Base-by-base conservation (phyloP, 805 yeast genomes). In the Lipomyces oligophaga region DNA sequence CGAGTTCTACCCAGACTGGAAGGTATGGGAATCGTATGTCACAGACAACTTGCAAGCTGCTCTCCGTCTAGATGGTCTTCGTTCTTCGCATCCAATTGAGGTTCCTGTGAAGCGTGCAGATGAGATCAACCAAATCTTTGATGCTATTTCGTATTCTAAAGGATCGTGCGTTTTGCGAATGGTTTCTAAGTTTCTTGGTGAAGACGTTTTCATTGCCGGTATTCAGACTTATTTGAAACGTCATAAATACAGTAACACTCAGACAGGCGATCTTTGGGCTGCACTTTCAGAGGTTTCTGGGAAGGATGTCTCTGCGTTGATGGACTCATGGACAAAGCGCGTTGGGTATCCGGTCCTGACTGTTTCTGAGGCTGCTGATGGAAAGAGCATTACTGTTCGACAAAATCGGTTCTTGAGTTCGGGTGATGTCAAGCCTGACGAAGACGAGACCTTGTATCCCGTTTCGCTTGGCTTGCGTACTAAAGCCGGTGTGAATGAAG, bases 81-180 rank as follows among this genome's bases (percentile, higher is more conserved):
- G 94, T 65, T 79, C 87, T 3, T 83, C 93, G 22, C 95, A 85
- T 64, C 93, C 94, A 34, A 80, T 85, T 56, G 89, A 85, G 66
- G 90, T 85, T 31, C 88, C 90, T 15, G 85, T 85, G 24, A 76
- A 78, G 63, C 75, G 75, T 54, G 89, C 88, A 19, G 83, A 79
- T 59, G 89, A 85, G 63, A 82, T 85, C 58, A 83, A 83, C 64
- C 93, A 85, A 71, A 82, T 85, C 55, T 85, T 85, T 63, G 94
- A 85, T 65, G 85, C 80, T 27, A 85, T 85, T 46, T 84, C 93
- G 3, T 85, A 85, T 65, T 68, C 80, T 54, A 85, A 85, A 68
- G 95, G 95, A 46, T 84, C 88, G 5, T 81, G 89, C 21, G 72
- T 83, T 24, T 79, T 85, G 48, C 73, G 80, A 61, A 86, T 86